Evolutionary conservation across 495 filamentous ascomycete genomes (phyloP).

Genomic region (Daldinia concentrica): DNA sequence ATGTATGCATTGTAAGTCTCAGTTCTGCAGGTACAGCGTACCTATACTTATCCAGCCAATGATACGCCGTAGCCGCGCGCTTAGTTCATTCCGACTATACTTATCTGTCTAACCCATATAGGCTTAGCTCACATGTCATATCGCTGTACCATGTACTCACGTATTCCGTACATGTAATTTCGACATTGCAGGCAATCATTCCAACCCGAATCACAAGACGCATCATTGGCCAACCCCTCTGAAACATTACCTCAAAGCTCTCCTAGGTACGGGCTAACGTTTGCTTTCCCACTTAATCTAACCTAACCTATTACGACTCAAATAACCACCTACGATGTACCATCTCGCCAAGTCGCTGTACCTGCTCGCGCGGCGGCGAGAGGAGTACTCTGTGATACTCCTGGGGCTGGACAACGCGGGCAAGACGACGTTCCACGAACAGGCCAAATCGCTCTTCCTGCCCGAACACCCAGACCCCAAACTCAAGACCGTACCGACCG

Average conservation of each 20-base stretch:
- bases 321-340: conserved; percentile 67
- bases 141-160: background rate
- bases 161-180: background rate
- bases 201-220: background rate
- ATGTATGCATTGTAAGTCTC: background rate
- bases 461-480: conserved; percentile 67
- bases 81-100: conserved; percentile 1
- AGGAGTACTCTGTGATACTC: conserved; percentile 98
- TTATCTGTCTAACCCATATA: background rate
- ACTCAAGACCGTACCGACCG: conserved; percentile 88
- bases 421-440: conserved; percentile 97
- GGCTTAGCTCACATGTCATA: background rate
- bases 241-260: conserved; percentile 16
- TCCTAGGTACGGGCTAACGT: background rate
- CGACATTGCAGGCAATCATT: background rate
- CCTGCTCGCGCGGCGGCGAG: conserved; percentile 92
- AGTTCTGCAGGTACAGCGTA: conserved; percentile 1
- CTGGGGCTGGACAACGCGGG: conserved; percentile 98
- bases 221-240: conserved; percentile 31
- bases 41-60: background rate
- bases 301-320: background rate
- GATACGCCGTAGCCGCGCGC: background rate
- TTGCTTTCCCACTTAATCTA: background rate
- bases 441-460: conserved; percentile 88
- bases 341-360: conserved; percentile 96